Percentiles rank a stretch among this genome's conserved stretches.
phyloP scores from a whole-genome alignment of 2,329 filamentous ascomycete species.

The Pseudocercospora fijiensis region DNA sequence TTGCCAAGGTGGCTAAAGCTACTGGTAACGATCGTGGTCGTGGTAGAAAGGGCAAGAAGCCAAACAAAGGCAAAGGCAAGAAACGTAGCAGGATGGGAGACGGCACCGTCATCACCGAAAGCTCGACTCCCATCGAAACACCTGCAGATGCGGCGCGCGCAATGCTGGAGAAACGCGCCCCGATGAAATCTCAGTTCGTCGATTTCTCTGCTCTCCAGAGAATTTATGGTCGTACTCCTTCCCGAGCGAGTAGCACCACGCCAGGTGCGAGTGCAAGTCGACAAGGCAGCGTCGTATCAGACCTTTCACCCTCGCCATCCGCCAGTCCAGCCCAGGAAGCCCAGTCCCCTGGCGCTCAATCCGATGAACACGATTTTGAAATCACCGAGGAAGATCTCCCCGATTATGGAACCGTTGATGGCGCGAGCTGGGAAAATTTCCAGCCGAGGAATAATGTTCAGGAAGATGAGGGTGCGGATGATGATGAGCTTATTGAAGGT shows the following conservation, averaged over 20 bases:
- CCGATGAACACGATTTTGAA: conserved; percentile 7
- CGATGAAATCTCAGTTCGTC: conserved; percentile 45
- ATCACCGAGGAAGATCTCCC: neutral
- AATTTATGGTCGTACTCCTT: conserved; percentile 38
- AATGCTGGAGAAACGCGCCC: conserved; percentile 48
- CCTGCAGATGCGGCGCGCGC: conserved; percentile 47
- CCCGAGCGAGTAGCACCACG: conserved; percentile 20
- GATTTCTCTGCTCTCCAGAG: conserved; percentile 49
- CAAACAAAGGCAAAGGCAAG: conserved; percentile 46
- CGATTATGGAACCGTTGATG: neutral
- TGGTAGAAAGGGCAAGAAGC: conserved; percentile 34
- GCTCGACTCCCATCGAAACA: conserved; percentile 43
- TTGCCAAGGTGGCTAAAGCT: conserved; percentile 63
- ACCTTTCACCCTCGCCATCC: neutral
- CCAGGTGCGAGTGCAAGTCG: conserved; percentile 18
- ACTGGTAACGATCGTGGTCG: conserved; percentile 39
- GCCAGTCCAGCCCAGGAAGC: conserved; percentile 14
- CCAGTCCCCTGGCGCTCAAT: neutral
- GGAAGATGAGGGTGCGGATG: neutral
- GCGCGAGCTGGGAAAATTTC: neutral
- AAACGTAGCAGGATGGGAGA: conserved; percentile 45
- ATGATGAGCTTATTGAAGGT: neutral
- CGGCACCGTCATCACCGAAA: conserved; percentile 44
- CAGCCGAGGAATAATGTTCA: neutral
- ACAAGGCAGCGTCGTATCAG: conserved; percentile 9